A percentile compares a stretch with the other conserved stretches of the same genome.
Conservation (phyloP, 306 rosid species). For the Chamaecrista fasciculata region DNA sequence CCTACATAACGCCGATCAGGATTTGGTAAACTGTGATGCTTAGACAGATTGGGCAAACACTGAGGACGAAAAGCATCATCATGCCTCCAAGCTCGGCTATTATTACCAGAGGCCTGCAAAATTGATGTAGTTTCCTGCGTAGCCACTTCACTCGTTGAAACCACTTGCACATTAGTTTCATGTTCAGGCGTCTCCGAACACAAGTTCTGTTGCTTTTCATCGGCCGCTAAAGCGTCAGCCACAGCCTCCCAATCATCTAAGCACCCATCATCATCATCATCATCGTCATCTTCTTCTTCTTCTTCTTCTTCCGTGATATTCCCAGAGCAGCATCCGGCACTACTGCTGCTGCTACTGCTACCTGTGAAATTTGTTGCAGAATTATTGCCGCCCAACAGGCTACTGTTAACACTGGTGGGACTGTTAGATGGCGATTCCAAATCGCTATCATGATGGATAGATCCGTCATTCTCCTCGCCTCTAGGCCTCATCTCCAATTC, state of each 20-base stretch:
- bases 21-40: conserved; percentile 76
- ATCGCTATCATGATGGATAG: conserved; percentile 61
- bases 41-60: conserved; percentile 81
- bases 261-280: conserved; percentile 68
- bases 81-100: conserved; percentile 77
- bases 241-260: conserved; percentile 99
- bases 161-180: conserved; percentile 37
- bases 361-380: conserved; percentile 76
- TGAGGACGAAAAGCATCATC: conserved; percentile 90
- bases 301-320: conserved; percentile 50
- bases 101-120: conserved; percentile 46
- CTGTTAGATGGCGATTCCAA: conserved; percentile 61
- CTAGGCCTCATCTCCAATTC: conserved; percentile 44
- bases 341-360: conserved; percentile 54
- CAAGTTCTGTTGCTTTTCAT: conserved; percentile 53
- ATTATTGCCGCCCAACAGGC: conserved; percentile 54
- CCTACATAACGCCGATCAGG: conserved; percentile 53
- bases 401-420: conserved; percentile 54
- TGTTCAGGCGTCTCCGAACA: conserved; percentile 38
- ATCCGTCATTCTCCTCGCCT: conserved; percentile 48
- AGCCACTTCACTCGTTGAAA: conserved; percentile 30
- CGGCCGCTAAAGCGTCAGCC: conserved; percentile 94
- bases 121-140: conserved; percentile 30
- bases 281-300: conserved; percentile 35
- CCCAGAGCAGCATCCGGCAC: conserved; percentile 83